Evolutionary conservation across 2,329 filamentous ascomycete genomes (phyloP).

Genomic region (Nemania sp.): DNA sequence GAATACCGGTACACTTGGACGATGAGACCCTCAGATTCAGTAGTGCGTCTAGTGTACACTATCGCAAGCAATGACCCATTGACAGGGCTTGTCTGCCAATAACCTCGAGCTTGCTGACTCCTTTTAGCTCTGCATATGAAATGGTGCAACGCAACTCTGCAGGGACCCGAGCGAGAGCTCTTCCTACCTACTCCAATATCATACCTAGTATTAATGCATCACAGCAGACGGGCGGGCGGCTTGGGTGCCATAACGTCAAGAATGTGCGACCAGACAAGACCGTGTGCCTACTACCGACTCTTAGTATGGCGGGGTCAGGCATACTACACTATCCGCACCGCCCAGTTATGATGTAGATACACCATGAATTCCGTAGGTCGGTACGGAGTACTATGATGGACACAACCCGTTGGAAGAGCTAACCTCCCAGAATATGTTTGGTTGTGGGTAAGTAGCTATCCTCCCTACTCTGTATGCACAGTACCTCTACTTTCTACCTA

Average conservation of each 20-base stretch:
- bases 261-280: conserved; percentile 8
- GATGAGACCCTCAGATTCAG: too few relatives aligned
- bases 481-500: too few relatives aligned
- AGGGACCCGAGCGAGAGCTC: conserved; percentile 8
- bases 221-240: background rate
- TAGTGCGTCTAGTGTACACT: too few relatives aligned
- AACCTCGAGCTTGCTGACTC: conserved; percentile 3
- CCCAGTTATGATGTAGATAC: too few relatives aligned
- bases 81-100: conserved; percentile 11
- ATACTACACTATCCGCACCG: too few relatives aligned
- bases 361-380: too few relatives aligned
- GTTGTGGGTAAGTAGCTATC: too few relatives aligned
- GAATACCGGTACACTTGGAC: background rate
- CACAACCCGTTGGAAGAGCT: too few relatives aligned
- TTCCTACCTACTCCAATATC: background rate
- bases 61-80: background rate
- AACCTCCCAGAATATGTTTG: too few relatives aligned
- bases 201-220: background rate
- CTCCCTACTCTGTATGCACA: too few relatives aligned
- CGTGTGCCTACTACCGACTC: background rate
- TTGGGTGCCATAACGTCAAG: conserved; percentile 18
- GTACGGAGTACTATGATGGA: too few relatives aligned
- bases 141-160: conserved; percentile 10
- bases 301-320: too few relatives aligned
- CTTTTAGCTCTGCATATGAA: conserved; percentile 15